Percentiles rank a stretch among this genome's conserved stretches.
Conservation (phyloP, 2,329 filamentous ascomycete species). For the Cucurbitaria berberidis region DNA sequence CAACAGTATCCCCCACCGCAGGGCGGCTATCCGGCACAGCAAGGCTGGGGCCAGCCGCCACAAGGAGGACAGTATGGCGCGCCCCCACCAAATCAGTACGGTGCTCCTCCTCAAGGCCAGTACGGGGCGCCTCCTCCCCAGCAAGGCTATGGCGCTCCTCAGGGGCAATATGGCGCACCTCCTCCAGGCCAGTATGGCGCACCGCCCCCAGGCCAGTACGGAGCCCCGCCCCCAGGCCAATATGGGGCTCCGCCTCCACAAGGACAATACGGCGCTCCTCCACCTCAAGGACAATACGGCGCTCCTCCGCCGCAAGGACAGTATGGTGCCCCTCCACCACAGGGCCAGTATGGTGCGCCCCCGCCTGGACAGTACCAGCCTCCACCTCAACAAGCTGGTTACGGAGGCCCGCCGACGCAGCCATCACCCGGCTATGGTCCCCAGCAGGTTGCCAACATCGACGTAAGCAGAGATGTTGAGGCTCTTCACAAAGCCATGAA, state of each 20-base stretch:
- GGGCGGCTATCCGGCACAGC: slow-evolving; percentile 41
- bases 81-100: slow-evolving; percentile 40
- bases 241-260: slow-evolving; percentile 23
- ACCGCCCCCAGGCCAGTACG: slow-evolving; percentile 24
- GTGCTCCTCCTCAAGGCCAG: slow-evolving; percentile 26
- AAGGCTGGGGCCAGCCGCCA: slow-evolving; percentile 32
- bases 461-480: slow-evolving; percentile 72
- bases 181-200: slow-evolving; percentile 39
- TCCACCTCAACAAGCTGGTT: slow-evolving; percentile 38
- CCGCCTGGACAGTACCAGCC: slow-evolving; percentile 16
- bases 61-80: slow-evolving; percentile 43
- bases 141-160: slow-evolving; percentile 38
- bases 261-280: slow-evolving; percentile 19
- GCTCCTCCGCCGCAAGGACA: slow-evolving; percentile 23
- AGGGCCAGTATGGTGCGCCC: slow-evolving; percentile 23
- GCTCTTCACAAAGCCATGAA: slow-evolving; percentile 85
- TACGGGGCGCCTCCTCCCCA: slow-evolving; percentile 29
- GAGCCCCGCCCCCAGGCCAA: slow-evolving; percentile 32
- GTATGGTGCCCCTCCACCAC: slow-evolving; percentile 40
- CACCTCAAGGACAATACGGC: slow-evolving; percentile 32
- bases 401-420: slow-evolving; percentile 47
- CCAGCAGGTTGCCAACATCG: slow-evolving; percentile 63
- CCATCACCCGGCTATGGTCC: slow-evolving; percentile 76
- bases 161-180: slow-evolving; percentile 30
- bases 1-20: slow-evolving; percentile 32